Evolutionary conservation across 768 basidiomycete species (phyloP).

Genomic region (Trametes cubensis): DNA sequence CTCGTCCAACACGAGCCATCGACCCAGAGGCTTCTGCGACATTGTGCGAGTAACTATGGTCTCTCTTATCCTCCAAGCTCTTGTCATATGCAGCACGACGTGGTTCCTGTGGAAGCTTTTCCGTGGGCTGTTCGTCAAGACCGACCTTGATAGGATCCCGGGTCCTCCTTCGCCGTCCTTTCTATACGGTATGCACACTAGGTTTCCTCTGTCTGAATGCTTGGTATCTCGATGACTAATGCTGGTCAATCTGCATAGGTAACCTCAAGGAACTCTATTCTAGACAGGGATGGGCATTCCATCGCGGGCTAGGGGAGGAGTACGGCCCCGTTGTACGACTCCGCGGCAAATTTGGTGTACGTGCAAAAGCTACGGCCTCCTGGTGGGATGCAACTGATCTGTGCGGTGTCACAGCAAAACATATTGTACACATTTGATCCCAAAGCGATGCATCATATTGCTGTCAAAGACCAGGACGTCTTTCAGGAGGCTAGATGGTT

Average conservation of each 20-base stretch:
- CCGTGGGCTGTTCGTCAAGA: conserved; percentile 12
- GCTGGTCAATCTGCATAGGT: conserved; percentile 14
- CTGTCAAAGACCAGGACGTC: conserved; percentile 42
- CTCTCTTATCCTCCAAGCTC: not conserved
- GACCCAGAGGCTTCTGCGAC: no score
- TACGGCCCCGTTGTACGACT: conserved; percentile 27
- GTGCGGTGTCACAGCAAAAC: conserved; percentile 27
- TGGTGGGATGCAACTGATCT: not conserved
- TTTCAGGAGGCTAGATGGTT: conserved; percentile 25
- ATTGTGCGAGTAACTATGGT: not conserved
- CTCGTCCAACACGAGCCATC: not conserved
- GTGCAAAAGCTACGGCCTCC: not conserved
- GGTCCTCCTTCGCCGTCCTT: conserved; percentile 41
- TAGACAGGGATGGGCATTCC: conserved; percentile 23
- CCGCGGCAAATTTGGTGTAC: conserved; percentile 26
- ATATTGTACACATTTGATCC: conserved; percentile 47
- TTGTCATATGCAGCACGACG: not conserved
- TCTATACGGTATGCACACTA: conserved; percentile 36
- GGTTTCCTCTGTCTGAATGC: not conserved
- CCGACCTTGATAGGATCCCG: conserved; percentile 42
- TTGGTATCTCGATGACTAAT: no score
- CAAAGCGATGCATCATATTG: conserved; percentile 47
- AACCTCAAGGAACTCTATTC: conserved; percentile 26
- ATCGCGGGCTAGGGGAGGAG: conserved; percentile 19
- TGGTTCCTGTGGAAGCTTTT: conserved; percentile 24